phyloP scores from a whole-genome alignment of 495 filamentous ascomycete genomes.

The Podospora appendiculata region DNA sequence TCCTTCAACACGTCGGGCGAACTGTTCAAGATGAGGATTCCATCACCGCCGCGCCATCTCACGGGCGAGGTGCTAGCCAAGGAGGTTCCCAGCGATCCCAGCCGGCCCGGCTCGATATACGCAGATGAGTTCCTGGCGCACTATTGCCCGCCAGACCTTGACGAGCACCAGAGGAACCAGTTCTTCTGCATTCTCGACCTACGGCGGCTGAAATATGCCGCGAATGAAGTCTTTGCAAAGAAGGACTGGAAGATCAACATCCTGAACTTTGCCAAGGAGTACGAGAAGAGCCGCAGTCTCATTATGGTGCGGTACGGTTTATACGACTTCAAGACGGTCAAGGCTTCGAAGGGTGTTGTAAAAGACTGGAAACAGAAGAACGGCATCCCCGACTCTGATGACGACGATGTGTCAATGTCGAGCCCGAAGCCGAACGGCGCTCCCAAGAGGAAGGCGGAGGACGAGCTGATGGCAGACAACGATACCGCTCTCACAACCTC shows the following conservation, averaged over 20 bases:
- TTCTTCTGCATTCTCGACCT: constrained; percentile 48
- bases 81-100: constrained; percentile 34
- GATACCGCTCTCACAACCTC: constrained; percentile 25
- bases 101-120: constrained; percentile 35
- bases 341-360: constrained; percentile 36
- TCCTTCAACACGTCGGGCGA: constrained; percentile 28
- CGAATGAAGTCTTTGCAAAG: constrained; percentile 42
- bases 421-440: constrained; percentile 11
- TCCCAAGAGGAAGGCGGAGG: constrained; percentile 40
- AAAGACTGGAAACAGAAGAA: constrained; percentile 42
- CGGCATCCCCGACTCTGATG: constrained; percentile 30
- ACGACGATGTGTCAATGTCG: constrained; percentile 13
- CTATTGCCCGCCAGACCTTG: constrained; percentile 38
- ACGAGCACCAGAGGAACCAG: constrained; percentile 41
- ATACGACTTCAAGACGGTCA: constrained; percentile 46
- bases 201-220: constrained; percentile 43
- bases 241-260: constrained; percentile 48
- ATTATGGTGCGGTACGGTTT: constrained; percentile 46
- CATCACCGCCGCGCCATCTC: constrained; percentile 34
- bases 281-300: constrained; percentile 44
- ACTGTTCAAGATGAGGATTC: constrained; percentile 40
- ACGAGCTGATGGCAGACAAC: constrained; percentile 25
- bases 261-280: constrained; percentile 45
- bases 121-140: constrained; percentile 42
- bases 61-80: constrained; percentile 38